These are phyloP conservation scores for Actinomucor elegans DNA, from an alignment of 371 early-diverging fungal species.

Conservation along the genomic window DNA sequence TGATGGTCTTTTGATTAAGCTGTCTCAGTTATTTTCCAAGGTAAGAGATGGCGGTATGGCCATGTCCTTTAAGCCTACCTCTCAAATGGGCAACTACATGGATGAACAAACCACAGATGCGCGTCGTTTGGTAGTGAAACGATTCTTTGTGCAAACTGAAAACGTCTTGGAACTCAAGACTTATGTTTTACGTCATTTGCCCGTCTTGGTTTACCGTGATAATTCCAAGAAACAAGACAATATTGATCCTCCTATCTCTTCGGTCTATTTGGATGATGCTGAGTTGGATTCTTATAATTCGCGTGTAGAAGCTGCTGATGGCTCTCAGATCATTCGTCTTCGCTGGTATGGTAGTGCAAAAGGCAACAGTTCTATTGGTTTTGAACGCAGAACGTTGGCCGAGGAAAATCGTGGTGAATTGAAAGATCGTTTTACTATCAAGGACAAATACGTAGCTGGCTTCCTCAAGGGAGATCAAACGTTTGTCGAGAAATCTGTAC, in stretches of 20 bases:
- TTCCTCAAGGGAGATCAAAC: conserved; percentile 79
- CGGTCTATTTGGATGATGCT: conserved; percentile 95
- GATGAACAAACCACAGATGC: background rate
- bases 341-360: conserved; percentile 89
- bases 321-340: conserved; percentile 89
- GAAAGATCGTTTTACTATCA: conserved; percentile 93
- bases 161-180: conserved; percentile 96
- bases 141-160: conserved; percentile 98
- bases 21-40: conserved; percentile 87
- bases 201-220: conserved; percentile 90
- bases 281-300: conserved; percentile 89
- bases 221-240: conserved; percentile 63
- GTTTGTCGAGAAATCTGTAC: conserved; percentile 71
- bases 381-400: conserved; percentile 97
- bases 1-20: conserved; percentile 84
- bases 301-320: conserved; percentile 89
- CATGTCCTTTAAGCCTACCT: conserved; percentile 47
- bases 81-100: background rate
- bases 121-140: conserved; percentile 37
- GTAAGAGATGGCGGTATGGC: conserved; percentile 82
- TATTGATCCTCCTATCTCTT: conserved; percentile 91
- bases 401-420: conserved; percentile 98
- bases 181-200: conserved; percentile 91
- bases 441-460: conserved; percentile 91
- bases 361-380: conserved; percentile 71